A percentile compares a stretch with the other conserved stretches of the same genome.
phyloP scores from a whole-genome alignment of 139 green algal species.

The Closterium sp. region DNA sequence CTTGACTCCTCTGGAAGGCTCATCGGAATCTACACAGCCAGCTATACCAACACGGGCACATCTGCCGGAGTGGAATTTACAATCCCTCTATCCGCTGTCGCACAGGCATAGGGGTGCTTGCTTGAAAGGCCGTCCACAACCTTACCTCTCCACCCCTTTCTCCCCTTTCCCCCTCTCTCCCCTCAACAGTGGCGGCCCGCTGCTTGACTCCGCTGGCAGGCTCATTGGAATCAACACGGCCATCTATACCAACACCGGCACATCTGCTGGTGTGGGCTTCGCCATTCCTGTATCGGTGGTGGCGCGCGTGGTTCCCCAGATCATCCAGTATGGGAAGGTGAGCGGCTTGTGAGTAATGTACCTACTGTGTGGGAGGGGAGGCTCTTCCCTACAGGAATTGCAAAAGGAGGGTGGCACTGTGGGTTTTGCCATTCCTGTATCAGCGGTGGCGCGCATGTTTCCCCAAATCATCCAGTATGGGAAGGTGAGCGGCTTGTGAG shows the following conservation, averaged over 20 bases:
- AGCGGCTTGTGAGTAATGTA: too few relatives aligned
- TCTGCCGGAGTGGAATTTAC: too few relatives aligned
- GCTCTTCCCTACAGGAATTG: too few relatives aligned
- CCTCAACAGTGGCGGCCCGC: constrained; percentile 64
- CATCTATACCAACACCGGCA: constrained; percentile 63
- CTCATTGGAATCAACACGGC: constrained; percentile 74
- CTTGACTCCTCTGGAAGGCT: constrained; percentile 67
- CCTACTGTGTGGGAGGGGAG: too few relatives aligned
- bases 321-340: constrained; percentile 57
- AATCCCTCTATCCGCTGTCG: too few relatives aligned
- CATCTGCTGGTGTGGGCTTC: constrained; percentile 60
- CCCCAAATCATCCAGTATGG: constrained; percentile 60
- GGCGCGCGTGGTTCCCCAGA: constrained; percentile 57
- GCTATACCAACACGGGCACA: constrained; percentile 58
- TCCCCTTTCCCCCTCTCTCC: not conserved
- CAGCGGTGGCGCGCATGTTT: constrained; percentile 51
- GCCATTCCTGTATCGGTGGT: constrained; percentile 58
- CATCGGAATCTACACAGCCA: constrained; percentile 75
- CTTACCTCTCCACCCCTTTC: too few relatives aligned
- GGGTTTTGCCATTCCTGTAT: constrained; percentile 59
- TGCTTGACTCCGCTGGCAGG: constrained; percentile 71
- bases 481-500: constrained; percentile 34
- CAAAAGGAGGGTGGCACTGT: constrained; percentile 2
- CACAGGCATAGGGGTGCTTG: too few relatives aligned
- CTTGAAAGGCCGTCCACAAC: too few relatives aligned